Evolutionary conservation across 208 protist genomes (phyloP).

Genomic region (Lotmaria passim): DNA sequence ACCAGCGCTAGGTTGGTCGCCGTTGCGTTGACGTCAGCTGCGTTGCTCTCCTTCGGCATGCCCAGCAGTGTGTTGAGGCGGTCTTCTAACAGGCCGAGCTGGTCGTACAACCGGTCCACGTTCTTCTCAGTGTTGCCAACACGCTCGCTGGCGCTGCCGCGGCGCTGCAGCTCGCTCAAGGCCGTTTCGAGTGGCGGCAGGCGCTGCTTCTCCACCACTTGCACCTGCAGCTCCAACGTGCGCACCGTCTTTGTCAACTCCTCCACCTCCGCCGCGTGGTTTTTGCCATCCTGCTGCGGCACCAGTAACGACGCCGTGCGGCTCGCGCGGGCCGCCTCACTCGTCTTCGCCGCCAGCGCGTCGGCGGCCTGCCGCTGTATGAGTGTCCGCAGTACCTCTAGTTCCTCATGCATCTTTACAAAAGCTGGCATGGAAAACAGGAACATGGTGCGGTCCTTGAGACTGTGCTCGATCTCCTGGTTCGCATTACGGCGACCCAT

Average conservation of each 20-base stretch:
- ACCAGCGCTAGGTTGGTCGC: slow-evolving; percentile 31
- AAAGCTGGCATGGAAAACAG: slow-evolving; percentile 74
- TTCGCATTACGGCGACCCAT: slow-evolving; percentile 45
- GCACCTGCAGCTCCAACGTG: slow-evolving; percentile 42
- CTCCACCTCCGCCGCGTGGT: slow-evolving; percentile 21
- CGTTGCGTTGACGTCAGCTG: neutral
- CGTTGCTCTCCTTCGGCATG: slow-evolving; percentile 16
- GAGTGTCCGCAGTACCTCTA: slow-evolving; percentile 69
- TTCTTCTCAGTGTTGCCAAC: slow-evolving; percentile 36
- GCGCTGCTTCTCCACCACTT: slow-evolving; percentile 36
- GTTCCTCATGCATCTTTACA: slow-evolving; percentile 58
- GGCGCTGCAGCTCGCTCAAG: slow-evolving; percentile 24
- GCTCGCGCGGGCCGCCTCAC: slow-evolving; percentile 28
- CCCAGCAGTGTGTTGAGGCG: slow-evolving; percentile 51
- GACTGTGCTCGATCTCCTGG: slow-evolving; percentile 38
- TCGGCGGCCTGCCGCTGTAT: slow-evolving; percentile 66
- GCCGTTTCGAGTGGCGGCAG: slow-evolving; percentile 34
- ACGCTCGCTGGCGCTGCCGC: slow-evolving; percentile 3
- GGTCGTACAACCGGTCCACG: slow-evolving; percentile 35
- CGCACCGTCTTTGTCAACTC: slow-evolving; percentile 27
- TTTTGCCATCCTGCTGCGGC: neutral
- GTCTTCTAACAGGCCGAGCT: slow-evolving; percentile 53
- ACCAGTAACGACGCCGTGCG: slow-evolving; percentile 18
- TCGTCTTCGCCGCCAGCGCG: slow-evolving; percentile 49
- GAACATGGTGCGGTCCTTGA: slow-evolving; percentile 65